Percentiles rank a stretch among this genome's conserved stretches.
phyloP scores from a whole-genome alignment of 345 rosid species.

The Kernera saxatilis region DNA sequence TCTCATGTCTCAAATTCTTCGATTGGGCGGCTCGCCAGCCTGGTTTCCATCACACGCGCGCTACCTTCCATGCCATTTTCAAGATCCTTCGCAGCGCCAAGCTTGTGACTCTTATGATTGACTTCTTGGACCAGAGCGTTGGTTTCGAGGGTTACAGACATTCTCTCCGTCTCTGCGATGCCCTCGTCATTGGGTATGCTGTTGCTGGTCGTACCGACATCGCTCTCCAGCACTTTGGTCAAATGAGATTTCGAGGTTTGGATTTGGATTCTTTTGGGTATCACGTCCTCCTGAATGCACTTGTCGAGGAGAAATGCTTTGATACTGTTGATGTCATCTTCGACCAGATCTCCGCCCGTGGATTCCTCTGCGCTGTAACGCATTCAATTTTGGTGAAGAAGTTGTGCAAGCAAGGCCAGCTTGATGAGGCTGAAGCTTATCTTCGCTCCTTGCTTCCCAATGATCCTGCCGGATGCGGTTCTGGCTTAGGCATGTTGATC shows the following conservation, averaged over 20 bases:
- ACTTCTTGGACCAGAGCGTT: slow-evolving; percentile 39
- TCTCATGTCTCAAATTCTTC: slow-evolving; percentile 74
- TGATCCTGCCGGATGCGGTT: slow-evolving; percentile 32
- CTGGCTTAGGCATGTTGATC: slow-evolving; percentile 38
- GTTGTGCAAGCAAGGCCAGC: slow-evolving; percentile 48
- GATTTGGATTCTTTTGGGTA: slow-evolving; percentile 65
- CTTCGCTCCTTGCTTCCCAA: slow-evolving; percentile 34
- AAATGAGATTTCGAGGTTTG: slow-evolving; percentile 66
- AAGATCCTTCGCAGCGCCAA: slow-evolving; percentile 56
- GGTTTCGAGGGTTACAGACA: neutral
- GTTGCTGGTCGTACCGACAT: slow-evolving; percentile 58
- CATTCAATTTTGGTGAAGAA: slow-evolving; percentile 54
- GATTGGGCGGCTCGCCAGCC: slow-evolving; percentile 88
- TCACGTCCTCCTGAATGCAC: slow-evolving; percentile 63
- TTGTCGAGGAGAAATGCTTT: slow-evolving; percentile 57
- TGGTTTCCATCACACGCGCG: slow-evolving; percentile 55
- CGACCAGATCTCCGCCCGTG: slow-evolving; percentile 51
- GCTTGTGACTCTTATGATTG: slow-evolving; percentile 37
- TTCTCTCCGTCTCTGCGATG: slow-evolving; percentile 38
- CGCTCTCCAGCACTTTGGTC: slow-evolving; percentile 72
- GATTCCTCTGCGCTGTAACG: slow-evolving; percentile 44
- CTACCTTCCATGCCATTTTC: slow-evolving; percentile 61
- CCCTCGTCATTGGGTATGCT: slow-evolving; percentile 71
- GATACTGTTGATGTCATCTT: slow-evolving; percentile 43
- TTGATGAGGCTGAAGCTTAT: slow-evolving; percentile 54